Evolutionary conservation across 805 yeast species (phyloP).

Genomic region (Myxozyma geophila): DNA sequence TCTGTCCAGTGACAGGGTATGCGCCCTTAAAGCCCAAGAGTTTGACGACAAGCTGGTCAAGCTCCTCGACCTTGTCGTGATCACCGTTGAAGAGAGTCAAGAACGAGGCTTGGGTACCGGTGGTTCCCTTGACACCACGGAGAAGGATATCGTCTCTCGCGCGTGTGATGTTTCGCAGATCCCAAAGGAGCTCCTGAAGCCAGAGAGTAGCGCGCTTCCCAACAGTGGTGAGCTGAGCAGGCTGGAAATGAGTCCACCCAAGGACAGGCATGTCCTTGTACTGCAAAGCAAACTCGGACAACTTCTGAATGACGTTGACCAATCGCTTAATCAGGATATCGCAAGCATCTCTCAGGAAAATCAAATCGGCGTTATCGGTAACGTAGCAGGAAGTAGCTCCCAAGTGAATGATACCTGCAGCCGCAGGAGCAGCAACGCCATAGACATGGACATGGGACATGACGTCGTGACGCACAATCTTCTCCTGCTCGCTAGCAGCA

Average conservation of each 20-base stretch:
- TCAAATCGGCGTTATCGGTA: slow-evolving; percentile 97
- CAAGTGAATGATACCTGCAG: slow-evolving; percentile 96
- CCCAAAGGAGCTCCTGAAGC: slow-evolving; percentile 98
- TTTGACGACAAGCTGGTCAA: slow-evolving; percentile 91
- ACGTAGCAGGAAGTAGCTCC: slow-evolving; percentile 99
- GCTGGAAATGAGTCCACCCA: slow-evolving; percentile 99
- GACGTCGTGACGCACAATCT: slow-evolving; percentile 97
- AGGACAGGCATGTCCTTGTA: slow-evolving; percentile 95
- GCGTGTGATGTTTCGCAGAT: slow-evolving; percentile 90
- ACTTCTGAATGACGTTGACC: slow-evolving; percentile 91
- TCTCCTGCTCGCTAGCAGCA: slow-evolving; percentile 89
- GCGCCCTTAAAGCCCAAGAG: slow-evolving; percentile 91
- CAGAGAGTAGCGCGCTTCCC: slow-evolving; percentile 98
- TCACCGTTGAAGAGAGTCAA: slow-evolving; percentile 93
- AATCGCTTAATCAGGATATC: slow-evolving; percentile 91
- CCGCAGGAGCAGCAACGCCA: slow-evolving; percentile 90
- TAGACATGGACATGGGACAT: slow-evolving; percentile 99
- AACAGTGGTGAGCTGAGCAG: slow-evolving; percentile 97
- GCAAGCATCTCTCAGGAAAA: slow-evolving; percentile 93
- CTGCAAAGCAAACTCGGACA: slow-evolving; percentile 83
- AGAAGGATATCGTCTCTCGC: slow-evolving; percentile 96
- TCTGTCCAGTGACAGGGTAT: slow-evolving; percentile 98
- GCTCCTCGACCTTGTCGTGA: slow-evolving; percentile 83
- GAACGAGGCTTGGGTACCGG: slow-evolving; percentile 98
- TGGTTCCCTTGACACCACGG: slow-evolving; percentile 98